phyloP scores from a whole-genome alignment of 306 rosid species.

The Prinsepia uniflora region DNA sequence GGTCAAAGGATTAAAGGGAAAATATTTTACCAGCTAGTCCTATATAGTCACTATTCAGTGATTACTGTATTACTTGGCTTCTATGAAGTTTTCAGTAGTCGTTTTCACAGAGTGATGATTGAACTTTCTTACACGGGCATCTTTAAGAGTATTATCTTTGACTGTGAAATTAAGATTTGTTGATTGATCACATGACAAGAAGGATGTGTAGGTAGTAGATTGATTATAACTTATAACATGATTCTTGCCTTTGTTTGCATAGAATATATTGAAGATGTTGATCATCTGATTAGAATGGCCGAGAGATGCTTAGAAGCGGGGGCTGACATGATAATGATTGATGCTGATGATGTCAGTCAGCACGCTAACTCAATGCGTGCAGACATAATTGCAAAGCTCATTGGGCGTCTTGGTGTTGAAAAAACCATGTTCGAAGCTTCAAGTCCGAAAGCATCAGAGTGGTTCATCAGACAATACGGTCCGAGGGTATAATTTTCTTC shows the following conservation, averaged over 20 bases:
- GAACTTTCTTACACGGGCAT: neutral
- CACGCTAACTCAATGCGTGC: conserved; percentile 59
- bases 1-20: too few species aligned
- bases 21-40: too few species aligned
- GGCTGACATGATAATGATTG: conserved; percentile 91
- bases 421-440: conserved; percentile 94
- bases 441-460: conserved; percentile 68
- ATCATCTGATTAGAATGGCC: conserved; percentile 77
- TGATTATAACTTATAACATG: conserved; percentile 2
- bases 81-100: neutral
- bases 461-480: conserved; percentile 85
- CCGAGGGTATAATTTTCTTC: conserved; percentile 54
- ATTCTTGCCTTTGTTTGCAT: conserved; percentile 17
- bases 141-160: neutral
- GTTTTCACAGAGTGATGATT: neutral
- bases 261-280: conserved; percentile 87
- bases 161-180: neutral
- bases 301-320: conserved; percentile 97
- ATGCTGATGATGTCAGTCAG: conserved; percentile 66
- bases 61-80: neutral
- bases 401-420: conserved; percentile 91
- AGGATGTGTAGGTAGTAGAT: neutral
- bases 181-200: neutral
- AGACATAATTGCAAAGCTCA: conserved; percentile 73
- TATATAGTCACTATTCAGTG: neutral